Evolutionary conservation across 164 flowering plant species (phyloP), one percentile per base, ranked within the genome.

Genomic region (Piper longum): DNA sequence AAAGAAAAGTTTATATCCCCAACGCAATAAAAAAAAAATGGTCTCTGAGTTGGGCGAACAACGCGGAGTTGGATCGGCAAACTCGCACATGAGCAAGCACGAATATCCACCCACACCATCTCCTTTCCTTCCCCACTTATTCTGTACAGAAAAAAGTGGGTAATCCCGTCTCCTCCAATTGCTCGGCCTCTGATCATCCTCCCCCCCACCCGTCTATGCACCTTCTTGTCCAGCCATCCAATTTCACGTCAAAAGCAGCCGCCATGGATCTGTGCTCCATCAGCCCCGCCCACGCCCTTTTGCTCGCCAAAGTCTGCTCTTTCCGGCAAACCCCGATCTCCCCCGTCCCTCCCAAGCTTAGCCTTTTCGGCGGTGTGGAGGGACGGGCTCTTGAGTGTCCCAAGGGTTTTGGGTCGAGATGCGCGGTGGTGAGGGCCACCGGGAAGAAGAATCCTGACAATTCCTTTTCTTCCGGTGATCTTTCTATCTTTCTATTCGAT

Each of bases 371-470:
- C 54, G 55, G n/a, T 18, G 67, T 59, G 55, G 64, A 65, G 16
- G 67, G 66, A 56, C 59, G 60, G 41, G 9, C 65, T 65, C 17
- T 65, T 4, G 67, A 66, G 59, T 65, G 66, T 36, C 56, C 26
- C 26, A 69, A 41, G 61, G 17, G 13, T 55, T 59, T 61, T 48
- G 14, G 16, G 4, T 56, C 13, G 45, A 67, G 69, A 66, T 56
- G 74, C 16, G 17, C 67, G 55, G 59, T 67, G 7, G 67, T 75
- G 3, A 64, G 54, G 16, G 71, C 73, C 18, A 61, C 18, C 69
- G 78, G 71, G 40, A 72, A 72, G 75, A 72, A 75, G 56, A 75
- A 72, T 42, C 61, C 54, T 14, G 64, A 60, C 5, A 69, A 63
- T 66, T 63, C 74, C 1, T 64, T 67, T 48, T 69, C 71, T 57